Evolutionary conservation across 1,139 yeast genomes (phyloP), one percentile per base, ranked within the genome.

Genomic region (Eremothecium cymbalariae): DNA sequence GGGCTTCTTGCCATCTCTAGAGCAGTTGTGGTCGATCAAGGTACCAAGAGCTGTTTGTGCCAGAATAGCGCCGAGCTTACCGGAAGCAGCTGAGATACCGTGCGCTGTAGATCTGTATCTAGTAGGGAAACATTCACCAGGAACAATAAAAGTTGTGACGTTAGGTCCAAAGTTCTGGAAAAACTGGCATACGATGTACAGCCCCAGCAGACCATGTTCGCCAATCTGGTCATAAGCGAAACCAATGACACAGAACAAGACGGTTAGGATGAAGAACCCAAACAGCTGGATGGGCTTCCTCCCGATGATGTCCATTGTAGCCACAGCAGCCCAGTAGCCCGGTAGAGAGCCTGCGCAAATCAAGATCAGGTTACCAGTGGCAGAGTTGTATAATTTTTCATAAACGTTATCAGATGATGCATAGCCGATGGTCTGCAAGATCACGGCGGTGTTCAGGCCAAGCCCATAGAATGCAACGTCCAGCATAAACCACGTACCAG

Each of bases 41-140:
- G 94, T 83, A 68, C 95, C 95, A 50, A 85, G 62, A 60, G 82
- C 79, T 43, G 94, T 80, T 65, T 86, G 93, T 25, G 97, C 97
- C 65, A 90, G 74, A 49, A 90, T 84, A 42, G 98, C 97, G 68
- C 98, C 98, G 47, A 83, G 69, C 67, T 90, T 90, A 72, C 98
- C 98, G 34, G 76, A 60, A 36, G 95, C 97, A 47, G 98, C 98
- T 48, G 95, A 84, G 45, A 90, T 67, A 71, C 98, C 98, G 60
- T 90, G 98, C 37, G 97, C 96, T 48, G 96, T 79, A 28, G 97
- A 90, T 75, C 98, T 84, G 68, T 86, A 85, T 65, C 94, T 75
- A 33, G 98, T 90, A 59, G 98, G 98, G 84, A 72, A 90, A 55
- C 78, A 72, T 69, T 90, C 98, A 62, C 97, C 98, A 33, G 98